Conservation (phyloP, 192 early-diverging fungal species). For the Chytriomyces sp. region DNA sequence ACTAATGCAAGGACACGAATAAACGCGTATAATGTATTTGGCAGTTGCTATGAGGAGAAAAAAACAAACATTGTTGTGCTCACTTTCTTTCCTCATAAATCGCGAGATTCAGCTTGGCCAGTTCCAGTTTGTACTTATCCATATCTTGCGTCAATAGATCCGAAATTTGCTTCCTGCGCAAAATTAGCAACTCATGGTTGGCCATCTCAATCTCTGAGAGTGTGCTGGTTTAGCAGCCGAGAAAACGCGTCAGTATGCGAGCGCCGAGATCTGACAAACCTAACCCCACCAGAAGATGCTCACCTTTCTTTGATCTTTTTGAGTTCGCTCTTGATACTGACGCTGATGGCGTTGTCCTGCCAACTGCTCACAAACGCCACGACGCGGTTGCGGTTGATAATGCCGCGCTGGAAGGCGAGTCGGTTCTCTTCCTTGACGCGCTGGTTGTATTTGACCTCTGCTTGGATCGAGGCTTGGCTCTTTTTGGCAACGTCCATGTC, state of each 20-base stretch:
- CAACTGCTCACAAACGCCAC: constrained; percentile 25
- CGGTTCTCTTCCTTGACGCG: constrained; percentile 26
- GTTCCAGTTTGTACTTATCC: constrained; percentile 12
- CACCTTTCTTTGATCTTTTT: constrained; percentile 31
- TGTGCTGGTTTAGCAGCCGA: not conserved
- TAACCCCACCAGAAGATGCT: too few species aligned
- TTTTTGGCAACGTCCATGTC: constrained; percentile 11
- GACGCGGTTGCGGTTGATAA: constrained; percentile 11
- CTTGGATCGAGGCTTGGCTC: constrained; percentile 16
- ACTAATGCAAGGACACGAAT: too few species aligned
- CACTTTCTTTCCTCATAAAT: constrained; percentile 17
- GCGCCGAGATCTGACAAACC: too few species aligned
- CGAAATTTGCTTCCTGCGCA: constrained; percentile 10
- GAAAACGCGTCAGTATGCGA: not conserved
- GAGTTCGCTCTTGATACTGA: constrained; percentile 31
- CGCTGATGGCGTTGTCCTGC: constrained; percentile 22
- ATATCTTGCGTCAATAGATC: constrained; percentile 9
- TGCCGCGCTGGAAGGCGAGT: constrained; percentile 12
- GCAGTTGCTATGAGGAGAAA: too few species aligned
- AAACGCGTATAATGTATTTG: too few species aligned
- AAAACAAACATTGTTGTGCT: too few species aligned
- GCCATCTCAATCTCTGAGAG: constrained; percentile 26
- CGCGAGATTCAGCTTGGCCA: not conserved
- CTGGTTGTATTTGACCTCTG: constrained; percentile 10
- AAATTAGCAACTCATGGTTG: constrained; percentile 28